Base-by-base conservation (phyloP, 129 eudicot species). In the sunflower (Helianthus annuus) region DNA sequence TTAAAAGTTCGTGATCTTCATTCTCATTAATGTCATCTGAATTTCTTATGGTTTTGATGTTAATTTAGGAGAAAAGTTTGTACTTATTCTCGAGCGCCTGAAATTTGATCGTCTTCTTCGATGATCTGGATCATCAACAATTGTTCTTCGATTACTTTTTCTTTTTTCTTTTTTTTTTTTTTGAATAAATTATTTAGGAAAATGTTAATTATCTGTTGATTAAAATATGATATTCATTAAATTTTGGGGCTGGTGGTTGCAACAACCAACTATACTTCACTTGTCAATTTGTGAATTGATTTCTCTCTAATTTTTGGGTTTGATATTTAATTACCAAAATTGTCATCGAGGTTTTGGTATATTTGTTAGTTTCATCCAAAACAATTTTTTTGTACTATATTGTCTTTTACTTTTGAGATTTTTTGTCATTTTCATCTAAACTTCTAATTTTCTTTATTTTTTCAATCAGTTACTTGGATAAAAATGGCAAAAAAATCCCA, bases 201-300 rank as follows among this genome's bases (percentile, higher is more conserved):
- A 34, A 1, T 10, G 64, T 40, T 57, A 16, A 29, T 32, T 27
- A 58, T 27, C 8, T 72, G 11, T 8, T 8, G 48, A 55, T 46
- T 22, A 48, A 38, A 54, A 57, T 48, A 71, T 58, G 15, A 44
- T n/a, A 49, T 62, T 76, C 81, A 78, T 70, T 64, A 70, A 70
- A 64, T 15, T 53, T 68, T 69, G 60, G 38, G 76, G 56, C 69
- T 6, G 70, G 76, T 69, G 60, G 81, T 59, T 77, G 81, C 70
- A 77, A 69, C 81, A 7, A n/a, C 81, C 76, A 76, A 54, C 75
- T 68, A 69, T 49, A 68, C 4, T 3, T 68, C 49, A 27, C 46
- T 22, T 17, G 13, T 56, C 29, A 49, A 64, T 69, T 69, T 77
- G 75, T 58, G 69, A 32, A 15, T 67, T 45, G 39, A 16, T 49